Conservation (phyloP, 1,284 basidiomycete species). For the Naganishia cerealis region DNA sequence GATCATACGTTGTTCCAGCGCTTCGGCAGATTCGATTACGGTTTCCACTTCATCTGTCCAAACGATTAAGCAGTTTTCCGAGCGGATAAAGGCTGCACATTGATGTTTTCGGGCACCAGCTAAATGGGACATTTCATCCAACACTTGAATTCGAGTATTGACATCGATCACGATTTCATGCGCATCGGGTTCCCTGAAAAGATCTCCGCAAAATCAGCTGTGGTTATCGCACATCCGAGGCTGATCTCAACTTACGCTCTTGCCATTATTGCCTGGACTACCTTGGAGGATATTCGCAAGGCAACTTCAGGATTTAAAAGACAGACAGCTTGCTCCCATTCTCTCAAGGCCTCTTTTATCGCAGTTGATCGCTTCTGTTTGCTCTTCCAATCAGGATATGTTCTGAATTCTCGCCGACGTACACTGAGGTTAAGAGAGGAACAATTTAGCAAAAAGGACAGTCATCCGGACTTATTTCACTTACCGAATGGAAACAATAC, state of each 20-base stretch:
- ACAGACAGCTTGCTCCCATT: conserved; percentile 65
- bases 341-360: conserved; percentile 35
- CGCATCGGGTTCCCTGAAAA: background rate
- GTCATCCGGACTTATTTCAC: conserved; percentile 9
- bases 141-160: conserved; percentile 45
- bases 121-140: conserved; percentile 63
- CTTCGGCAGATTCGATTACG: conserved; percentile 62
- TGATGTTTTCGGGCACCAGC: conserved; percentile 75
- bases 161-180: conserved; percentile 35
- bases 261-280: conserved; percentile 72
- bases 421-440: background rate
- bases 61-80: conserved; percentile 68
- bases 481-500: conserved; percentile 48
- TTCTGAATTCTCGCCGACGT: conserved; percentile 21
- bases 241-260: conserved; percentile 60
- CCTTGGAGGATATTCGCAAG: conserved; percentile 73
- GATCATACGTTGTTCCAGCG: conserved; percentile 53
- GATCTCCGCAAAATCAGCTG: background rate
- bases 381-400: conserved; percentile 2
- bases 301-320: conserved; percentile 74
- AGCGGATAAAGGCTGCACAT: conserved; percentile 76
- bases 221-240: conserved; percentile 62
- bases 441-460: background rate
- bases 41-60: conserved; percentile 74
- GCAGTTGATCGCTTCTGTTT: conserved; percentile 11